Evolutionary conservation across 495 filamentous ascomycete genomes (phyloP), one percentile per base, ranked within the genome.

Genomic region (Hypoxylon crocopeplum): DNA sequence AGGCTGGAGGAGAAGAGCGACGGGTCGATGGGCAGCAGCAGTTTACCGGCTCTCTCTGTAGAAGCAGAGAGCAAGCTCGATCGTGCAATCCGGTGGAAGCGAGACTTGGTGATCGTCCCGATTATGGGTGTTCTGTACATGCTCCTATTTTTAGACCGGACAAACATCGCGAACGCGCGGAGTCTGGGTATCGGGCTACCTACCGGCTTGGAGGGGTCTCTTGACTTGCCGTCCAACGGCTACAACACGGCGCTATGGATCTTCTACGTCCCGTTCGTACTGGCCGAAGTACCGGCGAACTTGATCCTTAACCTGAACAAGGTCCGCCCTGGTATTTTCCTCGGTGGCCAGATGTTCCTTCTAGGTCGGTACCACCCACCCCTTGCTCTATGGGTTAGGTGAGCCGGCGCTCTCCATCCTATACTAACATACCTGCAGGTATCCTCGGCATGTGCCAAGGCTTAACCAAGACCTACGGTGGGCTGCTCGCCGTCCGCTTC

Each of bases 111-210:
- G n/a, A 40, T 66, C 24, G 41, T 66, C 24, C 62, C 62, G 1
- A 40, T 62, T 7, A 61, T 54, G 57, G 62, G 62, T 5, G 17
- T 54, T 20, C 10, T 66, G 32, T 66, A 62, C 15, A 61, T 58
- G 62, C 10, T 66, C 1, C 30, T 66, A 17, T 66, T 66, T 36
- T 39, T 66, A 13, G 62, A 66, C 41, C 57, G 58, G 20, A 66
- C 62, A 21, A 67, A 67, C 48, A 63, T 67, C 30, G 63, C 58
- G 8, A 67, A 67, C 39, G 63, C 58, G 16, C 58, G 59, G 11
- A 38, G 40, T 25, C 2, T 64, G 7, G 60, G 55, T 7, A 59
- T 64, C 11, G 55, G 54, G 24, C 5, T 49, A 10, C 51, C 58
- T 12, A 41, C 48, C 33, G 59, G 63, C 30, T 21, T 67, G 4